A percentile compares a stretch with the other conserved stretches of the same genome.
These are phyloP conservation scores for Prunus davidiana DNA, from an alignment of 306 rosid species.

Conservation along the genomic window DNA sequence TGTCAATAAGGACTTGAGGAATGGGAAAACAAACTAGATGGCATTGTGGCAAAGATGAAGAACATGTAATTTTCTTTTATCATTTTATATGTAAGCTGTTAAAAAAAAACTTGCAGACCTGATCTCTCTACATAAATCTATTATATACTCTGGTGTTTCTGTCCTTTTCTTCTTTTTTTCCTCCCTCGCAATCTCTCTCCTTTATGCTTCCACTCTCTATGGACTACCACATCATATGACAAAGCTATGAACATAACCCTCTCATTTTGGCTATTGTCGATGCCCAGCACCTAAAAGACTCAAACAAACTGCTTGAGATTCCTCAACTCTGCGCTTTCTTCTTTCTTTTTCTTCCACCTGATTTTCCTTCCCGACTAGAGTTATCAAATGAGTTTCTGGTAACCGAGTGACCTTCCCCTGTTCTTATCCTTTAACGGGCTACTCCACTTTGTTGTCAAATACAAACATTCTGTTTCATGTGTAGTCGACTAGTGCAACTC, in stretches of 20 bases:
- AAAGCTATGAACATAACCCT: not conserved
- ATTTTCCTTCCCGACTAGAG: not conserved
- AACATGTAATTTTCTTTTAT: not conserved
- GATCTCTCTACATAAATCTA: slow-evolving; percentile 6
- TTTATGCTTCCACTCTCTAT: not conserved
- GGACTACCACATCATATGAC: not conserved
- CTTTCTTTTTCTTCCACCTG: not conserved
- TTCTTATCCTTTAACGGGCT: slow-evolving; percentile 3
- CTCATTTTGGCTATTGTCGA: not conserved
- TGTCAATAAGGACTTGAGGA: too few relatives aligned
- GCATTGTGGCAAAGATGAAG: not conserved
- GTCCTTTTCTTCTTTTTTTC: not conserved
- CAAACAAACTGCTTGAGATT: not conserved
- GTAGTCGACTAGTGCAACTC: slow-evolving; percentile 34
- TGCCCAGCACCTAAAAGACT: not conserved
- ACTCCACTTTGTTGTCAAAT: slow-evolving; percentile 1
- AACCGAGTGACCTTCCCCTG: slow-evolving; percentile 11
- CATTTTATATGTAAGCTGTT: not conserved
- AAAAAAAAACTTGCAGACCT: not conserved
- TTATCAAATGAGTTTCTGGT: not conserved
- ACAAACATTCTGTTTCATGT: slow-evolving; percentile 19
- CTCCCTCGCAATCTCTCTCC: not conserved
- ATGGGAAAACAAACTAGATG: too few relatives aligned
- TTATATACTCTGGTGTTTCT: not conserved
- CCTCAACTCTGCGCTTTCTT: not conserved